Percentiles rank a stretch among this genome's conserved stretches.
phyloP scores from a whole-genome alignment of 2,329 filamentous ascomycete species.

The Gyromitra esculenta region DNA sequence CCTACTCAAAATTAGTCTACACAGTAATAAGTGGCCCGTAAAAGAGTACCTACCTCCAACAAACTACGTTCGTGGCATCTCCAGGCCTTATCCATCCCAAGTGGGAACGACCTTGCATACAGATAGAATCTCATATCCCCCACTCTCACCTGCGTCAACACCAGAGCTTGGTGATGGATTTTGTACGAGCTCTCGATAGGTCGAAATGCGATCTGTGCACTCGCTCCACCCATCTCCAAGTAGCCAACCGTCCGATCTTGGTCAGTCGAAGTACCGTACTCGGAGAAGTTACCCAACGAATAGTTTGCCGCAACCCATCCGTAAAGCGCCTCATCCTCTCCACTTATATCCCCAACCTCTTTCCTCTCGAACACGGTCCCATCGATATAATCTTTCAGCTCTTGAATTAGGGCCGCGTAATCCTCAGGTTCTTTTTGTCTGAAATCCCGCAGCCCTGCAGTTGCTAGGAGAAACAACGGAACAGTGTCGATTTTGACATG shows the following conservation, averaged over 20 bases:
- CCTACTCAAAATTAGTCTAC: no score
- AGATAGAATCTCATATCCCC: neutral
- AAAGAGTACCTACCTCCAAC: no score
- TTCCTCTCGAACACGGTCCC: neutral
- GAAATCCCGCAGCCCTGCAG: neutral
- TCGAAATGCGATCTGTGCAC: neutral
- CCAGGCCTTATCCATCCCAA: neutral
- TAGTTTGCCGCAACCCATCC: constrained; percentile 10
- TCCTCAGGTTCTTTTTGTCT: neutral
- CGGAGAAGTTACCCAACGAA: neutral
- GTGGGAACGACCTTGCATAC: neutral
- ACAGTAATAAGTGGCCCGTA: no score
- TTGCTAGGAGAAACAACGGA: neutral
- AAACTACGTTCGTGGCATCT: neutral
- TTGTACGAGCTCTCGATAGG: neutral
- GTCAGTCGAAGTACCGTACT: no score
- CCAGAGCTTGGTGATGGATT: no score
- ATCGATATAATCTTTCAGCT: neutral
- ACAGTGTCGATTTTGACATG: neutral
- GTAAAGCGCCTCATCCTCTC: neutral
- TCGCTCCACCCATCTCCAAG: constrained; percentile 7
- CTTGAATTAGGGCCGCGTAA: neutral
- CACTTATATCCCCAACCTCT: neutral
- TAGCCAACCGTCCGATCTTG: neutral
- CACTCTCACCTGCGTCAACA: neutral